phyloP scores from a whole-genome alignment of 2,329 filamentous ascomycete species.

The Xylaria sp. region DNA sequence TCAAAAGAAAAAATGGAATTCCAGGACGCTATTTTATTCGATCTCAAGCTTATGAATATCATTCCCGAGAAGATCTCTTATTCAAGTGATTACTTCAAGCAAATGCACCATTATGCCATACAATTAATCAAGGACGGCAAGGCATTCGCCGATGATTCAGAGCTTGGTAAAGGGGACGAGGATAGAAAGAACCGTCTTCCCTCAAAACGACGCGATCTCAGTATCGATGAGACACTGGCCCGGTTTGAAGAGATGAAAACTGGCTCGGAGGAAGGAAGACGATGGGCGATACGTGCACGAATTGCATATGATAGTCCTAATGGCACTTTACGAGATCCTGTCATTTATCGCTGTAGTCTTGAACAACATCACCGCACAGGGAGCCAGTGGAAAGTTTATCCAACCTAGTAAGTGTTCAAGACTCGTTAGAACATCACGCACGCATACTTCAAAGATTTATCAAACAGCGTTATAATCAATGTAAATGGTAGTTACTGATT shows the following conservation, averaged over 20 bases:
- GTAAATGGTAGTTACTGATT: neutral
- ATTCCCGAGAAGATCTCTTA: slow-evolving; percentile 54
- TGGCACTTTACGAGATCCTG: slow-evolving; percentile 91
- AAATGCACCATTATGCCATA: slow-evolving; percentile 84
- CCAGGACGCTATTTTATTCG: neutral
- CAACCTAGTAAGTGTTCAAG: slow-evolving; percentile 64
- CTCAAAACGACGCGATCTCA: slow-evolving; percentile 78
- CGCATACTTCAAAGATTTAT: neutral
- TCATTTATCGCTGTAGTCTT: slow-evolving; percentile 91
- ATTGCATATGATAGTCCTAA: slow-evolving; percentile 89
- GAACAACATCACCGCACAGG: slow-evolving; percentile 77
- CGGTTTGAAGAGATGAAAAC: slow-evolving; percentile 92
- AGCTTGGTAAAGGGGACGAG: slow-evolving; percentile 82
- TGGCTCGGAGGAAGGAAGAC: slow-evolving; percentile 76
- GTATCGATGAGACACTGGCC: slow-evolving; percentile 80
- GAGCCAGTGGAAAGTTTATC: slow-evolving; percentile 80
- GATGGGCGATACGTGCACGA: slow-evolving; percentile 91
- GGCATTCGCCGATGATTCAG: slow-evolving; percentile 92
- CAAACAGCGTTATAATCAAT: too few species aligned
- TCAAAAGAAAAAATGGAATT: neutral
- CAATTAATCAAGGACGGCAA: slow-evolving; percentile 84
- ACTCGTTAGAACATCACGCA: neutral
- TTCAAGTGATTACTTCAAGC: slow-evolving; percentile 92
- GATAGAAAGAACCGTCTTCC: slow-evolving; percentile 84
- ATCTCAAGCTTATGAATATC: neutral